phyloP scores from a whole-genome alignment of 75 land plant species.

The Picea glauca region DNA sequence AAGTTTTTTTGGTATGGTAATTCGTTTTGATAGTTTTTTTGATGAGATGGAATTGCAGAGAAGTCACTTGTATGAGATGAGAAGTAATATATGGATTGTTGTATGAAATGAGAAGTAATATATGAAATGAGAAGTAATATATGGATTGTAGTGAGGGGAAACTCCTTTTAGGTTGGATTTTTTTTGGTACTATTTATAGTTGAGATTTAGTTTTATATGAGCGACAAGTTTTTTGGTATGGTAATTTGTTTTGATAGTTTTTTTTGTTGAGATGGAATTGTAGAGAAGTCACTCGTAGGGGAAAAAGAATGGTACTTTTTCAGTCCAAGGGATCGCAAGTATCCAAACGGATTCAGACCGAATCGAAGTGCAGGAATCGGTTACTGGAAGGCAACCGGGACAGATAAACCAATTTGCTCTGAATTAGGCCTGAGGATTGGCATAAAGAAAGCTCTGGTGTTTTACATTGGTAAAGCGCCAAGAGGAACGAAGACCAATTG shows the following conservation, averaged over 20 bases:
- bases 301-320: slow-evolving; percentile 18
- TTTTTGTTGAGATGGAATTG: background rate
- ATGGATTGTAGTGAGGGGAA: background rate
- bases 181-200: too few species aligned
- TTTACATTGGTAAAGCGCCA: slow-evolving; percentile 13
- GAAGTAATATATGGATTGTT: too few species aligned
- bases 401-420: slow-evolving; percentile 12
- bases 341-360: slow-evolving; percentile 7
- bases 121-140: background rate
- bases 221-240: too few species aligned
- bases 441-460: slow-evolving; percentile 13
- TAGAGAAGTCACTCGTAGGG: background rate
- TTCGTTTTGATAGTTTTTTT: background rate
- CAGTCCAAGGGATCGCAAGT: slow-evolving; percentile 12
- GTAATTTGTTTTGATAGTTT: background rate
- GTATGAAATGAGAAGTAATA: too few species aligned
- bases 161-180: background rate
- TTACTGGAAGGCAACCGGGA: slow-evolving; percentile 16
- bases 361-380: slow-evolving; percentile 10
- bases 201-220: too few species aligned
- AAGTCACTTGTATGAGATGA: background rate
- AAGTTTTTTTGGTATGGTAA: too few species aligned
- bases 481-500: slow-evolving; percentile 12
- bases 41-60: background rate
- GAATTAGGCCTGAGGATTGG: background rate